These are phyloP conservation scores for Kurtzmaniella quercitrusa DNA, from an alignment of 1,139 yeast genomes.

Conservation along the genomic window DNA sequence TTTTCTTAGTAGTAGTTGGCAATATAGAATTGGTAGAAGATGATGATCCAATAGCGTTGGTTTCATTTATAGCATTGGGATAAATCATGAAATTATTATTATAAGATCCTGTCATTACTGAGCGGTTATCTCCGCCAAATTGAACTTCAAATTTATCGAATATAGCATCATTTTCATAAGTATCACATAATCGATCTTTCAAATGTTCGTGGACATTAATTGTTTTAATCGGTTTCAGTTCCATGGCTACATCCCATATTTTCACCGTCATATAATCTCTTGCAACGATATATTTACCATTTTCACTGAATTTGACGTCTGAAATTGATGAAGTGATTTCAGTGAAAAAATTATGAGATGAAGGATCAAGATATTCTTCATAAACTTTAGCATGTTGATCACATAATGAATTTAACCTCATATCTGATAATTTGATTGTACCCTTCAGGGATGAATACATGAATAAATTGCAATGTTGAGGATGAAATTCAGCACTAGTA, in stretches of 20 bases:
- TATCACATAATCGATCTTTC: conserved; percentile 90
- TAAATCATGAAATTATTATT: conserved; percentile 96
- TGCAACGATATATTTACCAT: conserved; percentile 91
- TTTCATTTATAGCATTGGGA: conserved; percentile 61
- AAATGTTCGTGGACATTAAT: conserved; percentile 94
- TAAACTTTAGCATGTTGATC: conserved; percentile 85
- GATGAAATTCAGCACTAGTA: conserved; percentile 97
- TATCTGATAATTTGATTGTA: conserved; percentile 90
- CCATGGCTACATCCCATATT: conserved; percentile 98
- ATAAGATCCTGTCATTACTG: conserved; percentile 96
- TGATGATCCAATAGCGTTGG: neutral
- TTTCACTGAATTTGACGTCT: conserved; percentile 87
- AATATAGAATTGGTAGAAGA: neutral
- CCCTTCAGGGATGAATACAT: conserved; percentile 98
- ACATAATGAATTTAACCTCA: conserved; percentile 94
- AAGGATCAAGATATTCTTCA: conserved; percentile 92
- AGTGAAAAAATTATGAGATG: conserved; percentile 91
- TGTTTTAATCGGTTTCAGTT: conserved; percentile 87
- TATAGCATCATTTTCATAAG: conserved; percentile 97
- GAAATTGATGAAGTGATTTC: conserved; percentile 94
- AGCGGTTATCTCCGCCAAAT: conserved; percentile 87
- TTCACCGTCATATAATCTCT: conserved; percentile 97
- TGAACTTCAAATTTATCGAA: conserved; percentile 98
- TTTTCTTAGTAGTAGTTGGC: conserved; percentile 9
- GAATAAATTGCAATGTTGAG: conserved; percentile 84